Base-by-base conservation (phyloP, 1,284 basidiomycete species). In the Irpex lacteus region DNA sequence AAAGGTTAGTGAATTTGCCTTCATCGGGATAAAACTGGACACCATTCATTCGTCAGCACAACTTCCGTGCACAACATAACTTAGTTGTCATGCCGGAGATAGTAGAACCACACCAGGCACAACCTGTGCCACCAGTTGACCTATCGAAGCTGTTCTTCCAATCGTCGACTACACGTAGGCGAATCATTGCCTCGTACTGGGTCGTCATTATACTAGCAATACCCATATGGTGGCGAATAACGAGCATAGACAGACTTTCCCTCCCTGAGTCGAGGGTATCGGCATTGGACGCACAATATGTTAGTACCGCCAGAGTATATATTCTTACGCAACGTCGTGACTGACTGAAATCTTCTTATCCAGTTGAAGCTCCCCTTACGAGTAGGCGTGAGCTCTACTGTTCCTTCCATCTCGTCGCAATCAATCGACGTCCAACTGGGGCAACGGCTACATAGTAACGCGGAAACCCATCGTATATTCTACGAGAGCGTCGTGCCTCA, bases 221-320 rank as follows among this genome's bases (percentile, higher is more conserved):
- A 18, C 95, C 95, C 3, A 82, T 92, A 55, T 98, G 95, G 95
- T 97, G 92, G 93, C 82, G 80, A 56, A 89, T 91, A 21, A 97
- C 95, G 2, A 91, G 90, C 66, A 95, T 97, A 49, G 84, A 94
- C 73, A 85, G 94, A 36, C 82, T 92, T 13, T 80, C 89, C 0
- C 77, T 97, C 15, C 94, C 95, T 2, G 79, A 81, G n/a, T 75
- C 77, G 61, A 82, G 85, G 47, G 88, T 95, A 36, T 75, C 77
- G 52, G 78, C 78, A n/a, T 83, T 86, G 70, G 75, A 81, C 26
- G 75, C 77, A 53, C 81, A 72, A 67, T 65, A 76, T 69, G 76
- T 76, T 57, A 61, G 61, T 60, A 53, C 1, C 40, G 8, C 15
- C 40, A 44, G 26, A 26, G 26, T 26, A 18, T 19, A 8, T 57